phyloP scores from a whole-genome alignment of 805 yeast species.

The Saccharomycopsis fodiens region DNA sequence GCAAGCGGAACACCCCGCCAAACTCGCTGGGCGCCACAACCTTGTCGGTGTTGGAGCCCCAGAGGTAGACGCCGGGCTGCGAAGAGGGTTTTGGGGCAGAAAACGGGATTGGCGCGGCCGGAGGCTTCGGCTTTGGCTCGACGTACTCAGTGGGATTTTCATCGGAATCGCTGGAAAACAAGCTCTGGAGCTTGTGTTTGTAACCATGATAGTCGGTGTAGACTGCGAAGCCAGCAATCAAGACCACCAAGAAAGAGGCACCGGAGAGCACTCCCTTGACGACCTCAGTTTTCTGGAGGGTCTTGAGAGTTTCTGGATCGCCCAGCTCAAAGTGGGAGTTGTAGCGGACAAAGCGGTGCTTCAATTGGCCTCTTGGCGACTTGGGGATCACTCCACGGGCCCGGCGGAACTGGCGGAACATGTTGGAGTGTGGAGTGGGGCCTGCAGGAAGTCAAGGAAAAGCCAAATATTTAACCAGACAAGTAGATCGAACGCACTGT shows the following conservation, averaged over 20 bases:
- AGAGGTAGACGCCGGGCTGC: slow-evolving; percentile 51
- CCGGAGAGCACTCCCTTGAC: slow-evolving; percentile 19
- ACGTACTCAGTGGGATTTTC: too few species aligned
- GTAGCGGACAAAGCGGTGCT: too few species aligned
- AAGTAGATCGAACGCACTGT: too few species aligned
- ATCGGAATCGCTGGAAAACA: slow-evolving; percentile 23
- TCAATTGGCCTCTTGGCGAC: too few species aligned
- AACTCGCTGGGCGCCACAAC: slow-evolving; percentile 27
- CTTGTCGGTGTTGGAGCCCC: slow-evolving; percentile 47
- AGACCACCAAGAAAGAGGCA: slow-evolving; percentile 9
- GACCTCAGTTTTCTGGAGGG: slow-evolving; percentile 16
- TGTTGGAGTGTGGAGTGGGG: too few species aligned
- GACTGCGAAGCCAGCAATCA: slow-evolving; percentile 19
- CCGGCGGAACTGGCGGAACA: too few species aligned
- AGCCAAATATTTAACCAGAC: too few species aligned
- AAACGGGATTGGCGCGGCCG: not conserved
- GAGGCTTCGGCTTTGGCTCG: slow-evolving; percentile 15
- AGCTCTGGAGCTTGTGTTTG: slow-evolving; percentile 29
- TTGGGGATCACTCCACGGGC: too few species aligned
- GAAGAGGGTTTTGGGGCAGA: slow-evolving; percentile 23
- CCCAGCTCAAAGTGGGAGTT: not conserved
- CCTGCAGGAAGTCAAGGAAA: too few species aligned
- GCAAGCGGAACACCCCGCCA: slow-evolving; percentile 26
- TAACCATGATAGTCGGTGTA: slow-evolving; percentile 35
- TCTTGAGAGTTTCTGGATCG: slow-evolving; percentile 5